phyloP scores from a whole-genome alignment of 2,329 filamentous ascomycete genomes.

The Pezicula neosporulosa region DNA sequence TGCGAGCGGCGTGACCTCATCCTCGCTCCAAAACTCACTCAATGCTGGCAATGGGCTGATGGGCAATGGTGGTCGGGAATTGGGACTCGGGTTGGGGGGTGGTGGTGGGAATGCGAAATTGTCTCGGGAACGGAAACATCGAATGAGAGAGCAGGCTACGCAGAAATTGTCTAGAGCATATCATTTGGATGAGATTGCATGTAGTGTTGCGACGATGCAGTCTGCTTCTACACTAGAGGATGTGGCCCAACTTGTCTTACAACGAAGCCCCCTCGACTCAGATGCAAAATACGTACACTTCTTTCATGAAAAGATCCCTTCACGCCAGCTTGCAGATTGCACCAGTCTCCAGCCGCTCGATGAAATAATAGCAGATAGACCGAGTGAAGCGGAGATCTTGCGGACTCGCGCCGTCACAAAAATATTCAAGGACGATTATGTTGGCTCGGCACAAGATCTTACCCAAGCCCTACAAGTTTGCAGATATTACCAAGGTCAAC shows the following conservation, averaged over 20 bases:
- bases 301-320: slow-evolving; percentile 87
- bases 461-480: slow-evolving; percentile 58
- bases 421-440: slow-evolving; percentile 71
- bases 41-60: slow-evolving; percentile 48
- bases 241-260: slow-evolving; percentile 69
- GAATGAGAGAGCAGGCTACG: slow-evolving; percentile 77
- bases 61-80: slow-evolving; percentile 43
- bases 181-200: slow-evolving; percentile 77
- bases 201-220: slow-evolving; percentile 82
- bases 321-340: slow-evolving; percentile 66
- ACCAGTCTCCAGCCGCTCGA: slow-evolving; percentile 65
- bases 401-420: slow-evolving; percentile 72
- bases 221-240: slow-evolving; percentile 73
- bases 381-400: slow-evolving; percentile 62
- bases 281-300: slow-evolving; percentile 89
- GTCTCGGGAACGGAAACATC: slow-evolving; percentile 72
- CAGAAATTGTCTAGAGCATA: slow-evolving; percentile 77
- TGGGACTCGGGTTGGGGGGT: slow-evolving; percentile 54
- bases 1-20: slow-evolving; percentile 67
- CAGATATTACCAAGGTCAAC: slow-evolving; percentile 28
- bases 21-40: slow-evolving; percentile 53
- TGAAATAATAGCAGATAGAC: slow-evolving; percentile 62
- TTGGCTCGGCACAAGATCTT: slow-evolving; percentile 67
- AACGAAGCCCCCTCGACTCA: slow-evolving; percentile 61
- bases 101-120: slow-evolving; percentile 61